Evolutionary conservation across 1,284 basidiomycete species (phyloP).

Genomic region (Trichosporon coremiiforme): DNA sequence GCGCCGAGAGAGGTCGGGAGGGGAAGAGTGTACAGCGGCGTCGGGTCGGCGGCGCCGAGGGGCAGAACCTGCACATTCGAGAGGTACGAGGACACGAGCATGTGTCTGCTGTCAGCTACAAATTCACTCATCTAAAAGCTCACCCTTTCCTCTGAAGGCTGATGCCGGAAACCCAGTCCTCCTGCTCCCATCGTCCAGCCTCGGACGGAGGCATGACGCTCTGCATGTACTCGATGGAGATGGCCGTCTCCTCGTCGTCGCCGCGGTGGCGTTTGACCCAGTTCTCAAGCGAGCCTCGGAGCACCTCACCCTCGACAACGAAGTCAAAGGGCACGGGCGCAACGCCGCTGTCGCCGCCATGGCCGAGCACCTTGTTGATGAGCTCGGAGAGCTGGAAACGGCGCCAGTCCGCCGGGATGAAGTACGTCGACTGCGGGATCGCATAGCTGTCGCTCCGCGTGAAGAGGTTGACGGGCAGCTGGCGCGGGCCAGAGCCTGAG

Average conservation of each 20-base stretch:
- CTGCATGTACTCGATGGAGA: conserved; percentile 93
- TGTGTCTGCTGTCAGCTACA: conserved; percentile 59
- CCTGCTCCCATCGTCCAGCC: conserved; percentile 76
- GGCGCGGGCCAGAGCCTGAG: conserved; percentile 28
- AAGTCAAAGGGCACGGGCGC: conserved; percentile 92
- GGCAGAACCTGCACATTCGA: conserved; percentile 74
- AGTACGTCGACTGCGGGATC: conserved; percentile 87
- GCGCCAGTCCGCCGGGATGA: conserved; percentile 88
- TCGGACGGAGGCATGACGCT: conserved; percentile 86
- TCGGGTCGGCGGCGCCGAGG: conserved; percentile 33
- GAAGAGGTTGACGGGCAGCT: conserved; percentile 72
- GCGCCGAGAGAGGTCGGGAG: conserved; percentile 62
- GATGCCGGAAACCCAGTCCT: conserved; percentile 91
- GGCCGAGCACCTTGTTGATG: conserved; percentile 87
- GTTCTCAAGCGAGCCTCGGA: conserved; percentile 71
- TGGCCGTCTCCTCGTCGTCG: conserved; percentile 72
- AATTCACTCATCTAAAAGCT: conserved; percentile 42
- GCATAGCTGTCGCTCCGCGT: conserved; percentile 73
- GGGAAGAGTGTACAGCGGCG: conserved; percentile 49
- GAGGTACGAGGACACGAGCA: conserved; percentile 79
- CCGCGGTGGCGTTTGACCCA: conserved; percentile 74
- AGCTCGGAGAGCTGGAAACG: conserved; percentile 97
- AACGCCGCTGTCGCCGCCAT: conserved; percentile 52
- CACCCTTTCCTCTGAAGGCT: conserved; percentile 71
- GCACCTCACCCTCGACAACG: conserved; percentile 76